Evolutionary conservation across 148 eudicot species (phyloP).

Genomic region (Vaccinium myrtillus): DNA sequence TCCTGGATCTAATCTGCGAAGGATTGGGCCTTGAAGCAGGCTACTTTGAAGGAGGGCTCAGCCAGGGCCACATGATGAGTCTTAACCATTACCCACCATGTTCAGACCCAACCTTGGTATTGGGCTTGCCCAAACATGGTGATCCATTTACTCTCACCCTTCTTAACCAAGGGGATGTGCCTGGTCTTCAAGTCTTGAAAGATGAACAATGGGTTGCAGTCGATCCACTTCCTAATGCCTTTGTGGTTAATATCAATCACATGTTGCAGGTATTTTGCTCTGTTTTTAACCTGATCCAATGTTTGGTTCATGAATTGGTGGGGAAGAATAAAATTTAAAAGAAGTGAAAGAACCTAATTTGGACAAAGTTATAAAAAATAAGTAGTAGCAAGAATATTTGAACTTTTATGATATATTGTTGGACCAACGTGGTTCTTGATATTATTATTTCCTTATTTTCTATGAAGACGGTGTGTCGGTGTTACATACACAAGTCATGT

Average conservation of each 20-base stretch:
- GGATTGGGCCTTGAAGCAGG: constrained; percentile 26
- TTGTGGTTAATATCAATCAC: constrained; percentile 15
- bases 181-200: constrained; percentile 23
- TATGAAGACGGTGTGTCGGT: too few relatives aligned
- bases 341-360: too few relatives aligned
- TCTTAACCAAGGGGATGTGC: constrained; percentile 11
- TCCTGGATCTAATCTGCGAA: constrained; percentile 23
- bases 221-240: constrained; percentile 21
- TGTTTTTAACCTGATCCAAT: background rate
- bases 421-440: too few relatives aligned
- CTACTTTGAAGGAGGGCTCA: constrained; percentile 1
- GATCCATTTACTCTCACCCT: constrained; percentile 19
- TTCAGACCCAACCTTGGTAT: constrained; percentile 25
- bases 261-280: constrained; percentile 6
- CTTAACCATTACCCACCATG: constrained; percentile 30
- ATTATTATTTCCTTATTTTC: too few relatives aligned
- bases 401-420: too few relatives aligned
- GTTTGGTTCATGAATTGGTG: background rate
- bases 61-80: background rate
- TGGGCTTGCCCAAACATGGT: constrained; percentile 23
- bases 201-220: constrained; percentile 18
- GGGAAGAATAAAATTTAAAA: too few relatives aligned
- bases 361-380: too few relatives aligned
- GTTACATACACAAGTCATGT: too few relatives aligned
- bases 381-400: too few relatives aligned